Conservation (phyloP, 2,329 filamentous ascomycete genomes). For the Chaetomiaceae sp. region DNA sequence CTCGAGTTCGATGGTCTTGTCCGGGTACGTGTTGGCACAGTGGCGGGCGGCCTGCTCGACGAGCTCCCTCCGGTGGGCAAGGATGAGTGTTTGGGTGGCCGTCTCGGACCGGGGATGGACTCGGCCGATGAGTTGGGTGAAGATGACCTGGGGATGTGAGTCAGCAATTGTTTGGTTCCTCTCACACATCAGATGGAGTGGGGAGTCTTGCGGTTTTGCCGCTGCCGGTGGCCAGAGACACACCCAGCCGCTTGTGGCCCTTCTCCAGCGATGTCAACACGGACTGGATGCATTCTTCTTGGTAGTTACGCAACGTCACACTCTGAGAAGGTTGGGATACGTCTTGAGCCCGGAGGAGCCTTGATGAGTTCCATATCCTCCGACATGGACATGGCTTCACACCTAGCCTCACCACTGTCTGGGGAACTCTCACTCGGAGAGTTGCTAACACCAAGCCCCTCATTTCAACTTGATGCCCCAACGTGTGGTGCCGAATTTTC, state of each 20-base stretch:
- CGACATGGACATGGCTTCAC: background rate
- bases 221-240: conserved; percentile 82
- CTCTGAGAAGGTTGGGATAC: background rate
- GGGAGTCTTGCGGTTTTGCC: conserved; percentile 69
- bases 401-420: background rate
- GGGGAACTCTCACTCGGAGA: background rate
- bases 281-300: conserved; percentile 85
- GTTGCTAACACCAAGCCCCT: background rate
- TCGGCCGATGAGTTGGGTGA: conserved; percentile 87
- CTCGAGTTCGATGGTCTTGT: conserved; percentile 80
- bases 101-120: conserved; percentile 52
- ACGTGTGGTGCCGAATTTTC: background rate
- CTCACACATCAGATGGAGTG: background rate
- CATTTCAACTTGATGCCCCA: conserved; percentile 8
- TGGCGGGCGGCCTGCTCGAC: conserved; percentile 91
- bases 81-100: conserved; percentile 76
- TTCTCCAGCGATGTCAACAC: conserved; percentile 64
- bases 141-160: conserved; percentile 58
- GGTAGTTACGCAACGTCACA: conserved; percentile 60
- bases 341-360: background rate
- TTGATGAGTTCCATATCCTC: conserved; percentile 3
- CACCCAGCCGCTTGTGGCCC: conserved; percentile 74
- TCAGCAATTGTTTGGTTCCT: background rate
- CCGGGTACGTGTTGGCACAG: conserved; percentile 74
- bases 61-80: conserved; percentile 88